These are phyloP conservation scores for Sphagnum magellanicum DNA, from an alignment of 228 moss, liverwort and hornwort species.

Conservation along the genomic window DNA sequence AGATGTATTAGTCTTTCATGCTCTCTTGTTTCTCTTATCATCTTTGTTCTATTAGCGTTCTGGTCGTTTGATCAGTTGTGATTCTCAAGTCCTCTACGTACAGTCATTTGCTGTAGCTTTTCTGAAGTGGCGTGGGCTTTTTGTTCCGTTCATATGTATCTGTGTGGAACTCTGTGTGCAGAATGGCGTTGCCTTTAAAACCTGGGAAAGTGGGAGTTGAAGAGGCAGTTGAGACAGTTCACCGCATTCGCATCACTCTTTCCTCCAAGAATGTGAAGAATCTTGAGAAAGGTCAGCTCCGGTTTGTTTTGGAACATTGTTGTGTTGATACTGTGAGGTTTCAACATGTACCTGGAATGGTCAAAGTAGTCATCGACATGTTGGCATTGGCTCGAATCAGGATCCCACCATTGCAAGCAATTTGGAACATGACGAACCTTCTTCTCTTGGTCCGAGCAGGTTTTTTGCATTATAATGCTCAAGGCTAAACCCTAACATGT, in stretches of 20 bases:
- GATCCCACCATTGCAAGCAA: no score
- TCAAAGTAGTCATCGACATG: no score
- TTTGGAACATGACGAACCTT: no score
- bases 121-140: neutral
- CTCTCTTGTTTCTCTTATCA: neutral
- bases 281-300: conserved; percentile 6
- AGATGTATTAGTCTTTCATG: neutral
- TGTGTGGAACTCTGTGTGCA: neutral
- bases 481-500: neutral
- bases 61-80: no score
- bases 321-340: no score
- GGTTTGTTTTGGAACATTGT: no score
- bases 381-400: no score
- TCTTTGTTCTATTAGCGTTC: neutral
- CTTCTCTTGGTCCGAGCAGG: no score
- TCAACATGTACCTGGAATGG: no score
- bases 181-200: conserved; percentile 5
- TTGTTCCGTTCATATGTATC: neutral
- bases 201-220: conserved; percentile 8
- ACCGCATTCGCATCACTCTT: conserved; percentile 6
- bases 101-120: neutral
- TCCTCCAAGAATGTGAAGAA: conserved; percentile 7
- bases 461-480: neutral
- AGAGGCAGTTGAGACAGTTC: conserved; percentile 4
- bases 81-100: neutral